phyloP scores from a whole-genome alignment of 2,329 filamentous ascomycete species.

The Epichloe baconii region DNA sequence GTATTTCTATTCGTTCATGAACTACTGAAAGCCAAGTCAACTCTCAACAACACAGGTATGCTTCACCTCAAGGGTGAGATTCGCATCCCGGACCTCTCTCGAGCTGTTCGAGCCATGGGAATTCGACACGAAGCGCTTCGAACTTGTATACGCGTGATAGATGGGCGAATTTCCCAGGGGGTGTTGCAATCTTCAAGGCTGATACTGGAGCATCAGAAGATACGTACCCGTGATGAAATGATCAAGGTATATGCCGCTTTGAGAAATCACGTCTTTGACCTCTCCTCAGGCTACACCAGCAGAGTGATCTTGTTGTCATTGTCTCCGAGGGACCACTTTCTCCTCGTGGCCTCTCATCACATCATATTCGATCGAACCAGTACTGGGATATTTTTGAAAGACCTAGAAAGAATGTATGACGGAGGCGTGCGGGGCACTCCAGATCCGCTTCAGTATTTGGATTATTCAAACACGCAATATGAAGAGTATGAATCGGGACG shows the following conservation, averaged over 20 bases:
- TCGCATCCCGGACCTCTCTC: slow-evolving; percentile 10
- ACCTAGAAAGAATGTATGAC: not conserved
- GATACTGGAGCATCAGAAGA: not conserved
- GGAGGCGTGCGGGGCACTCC: not conserved
- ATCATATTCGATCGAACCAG: not conserved
- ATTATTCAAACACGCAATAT: not conserved
- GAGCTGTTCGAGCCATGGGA: slow-evolving; percentile 19
- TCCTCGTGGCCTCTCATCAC: not conserved
- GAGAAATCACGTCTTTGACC: not conserved
- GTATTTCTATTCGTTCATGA: not conserved
- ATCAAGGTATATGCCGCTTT: not conserved
- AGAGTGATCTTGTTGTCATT: not conserved
- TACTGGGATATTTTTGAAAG: not conserved
- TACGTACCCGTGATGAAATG: not conserved
- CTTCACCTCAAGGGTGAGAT: not conserved
- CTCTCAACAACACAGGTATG: not conserved
- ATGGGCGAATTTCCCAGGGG: not conserved
- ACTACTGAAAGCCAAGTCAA: not conserved
- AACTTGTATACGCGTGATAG: slow-evolving; percentile 11
- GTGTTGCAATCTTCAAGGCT: not conserved
- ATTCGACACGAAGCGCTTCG: slow-evolving; percentile 21
- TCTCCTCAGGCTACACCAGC: not conserved
- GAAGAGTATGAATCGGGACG: not conserved
- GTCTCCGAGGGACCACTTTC: not conserved
- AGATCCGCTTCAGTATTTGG: not conserved